Percentiles rank a stretch among this genome's conserved stretches.
These are phyloP conservation scores for Akanthomyces lecanii DNA, from an alignment of 2,329 filamentous ascomycete species.

Conservation along the genomic window DNA sequence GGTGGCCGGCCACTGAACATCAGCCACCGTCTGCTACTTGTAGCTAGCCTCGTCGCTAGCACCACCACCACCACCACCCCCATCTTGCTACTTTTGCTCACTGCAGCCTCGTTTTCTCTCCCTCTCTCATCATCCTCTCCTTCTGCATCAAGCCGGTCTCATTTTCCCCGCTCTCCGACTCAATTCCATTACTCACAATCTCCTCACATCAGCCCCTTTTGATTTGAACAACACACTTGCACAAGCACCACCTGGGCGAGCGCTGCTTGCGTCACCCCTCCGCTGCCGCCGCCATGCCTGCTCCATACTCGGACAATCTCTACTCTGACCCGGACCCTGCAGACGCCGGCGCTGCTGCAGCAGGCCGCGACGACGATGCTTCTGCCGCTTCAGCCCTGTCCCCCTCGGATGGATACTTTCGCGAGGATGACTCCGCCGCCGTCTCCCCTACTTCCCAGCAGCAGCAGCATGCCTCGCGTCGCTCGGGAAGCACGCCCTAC, in stretches of 20 bases:
- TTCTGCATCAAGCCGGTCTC: background rate
- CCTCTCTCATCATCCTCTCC: background rate
- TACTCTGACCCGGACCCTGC: constrained; percentile 25
- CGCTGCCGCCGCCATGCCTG: constrained; percentile 10
- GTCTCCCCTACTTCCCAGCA: constrained; percentile 23
- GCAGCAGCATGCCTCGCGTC: constrained; percentile 21
- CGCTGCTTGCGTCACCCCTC: constrained; percentile 13
- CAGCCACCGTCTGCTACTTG: background rate
- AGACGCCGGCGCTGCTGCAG: constrained; percentile 11
- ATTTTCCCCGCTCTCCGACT: background rate
- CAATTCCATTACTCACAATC: constrained; percentile 10
- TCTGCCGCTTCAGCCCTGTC: constrained; percentile 32
- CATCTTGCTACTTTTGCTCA: background rate
- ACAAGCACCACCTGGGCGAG: background rate
- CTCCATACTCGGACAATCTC: constrained; percentile 31
- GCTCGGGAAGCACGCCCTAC: constrained; percentile 35
- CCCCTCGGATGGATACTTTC: constrained; percentile 51
- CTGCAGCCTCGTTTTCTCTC: background rate
- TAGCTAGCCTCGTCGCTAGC: background rate
- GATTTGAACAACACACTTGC: background rate
- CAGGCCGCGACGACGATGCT: constrained; percentile 15
- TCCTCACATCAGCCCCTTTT: background rate
- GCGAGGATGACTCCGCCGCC: constrained; percentile 27
- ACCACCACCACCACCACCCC: background rate
- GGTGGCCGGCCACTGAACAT: background rate